phyloP scores from a whole-genome alignment of 441 rosid genomes.

The Erodium texanum region DNA sequence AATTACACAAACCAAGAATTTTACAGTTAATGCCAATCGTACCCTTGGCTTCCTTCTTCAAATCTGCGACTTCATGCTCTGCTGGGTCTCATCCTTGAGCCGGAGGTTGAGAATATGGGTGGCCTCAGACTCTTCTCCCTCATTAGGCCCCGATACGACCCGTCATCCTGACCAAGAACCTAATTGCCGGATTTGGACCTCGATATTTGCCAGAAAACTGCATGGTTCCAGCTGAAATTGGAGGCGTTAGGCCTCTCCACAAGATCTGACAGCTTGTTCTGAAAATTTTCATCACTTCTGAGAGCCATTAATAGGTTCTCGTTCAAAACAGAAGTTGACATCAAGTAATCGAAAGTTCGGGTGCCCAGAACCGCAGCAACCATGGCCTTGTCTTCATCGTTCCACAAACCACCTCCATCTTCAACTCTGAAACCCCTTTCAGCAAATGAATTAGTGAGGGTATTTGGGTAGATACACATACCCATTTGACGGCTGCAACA shows the following conservation, averaged over 20 bases:
- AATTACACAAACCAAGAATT: too few species aligned
- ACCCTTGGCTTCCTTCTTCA: too few species aligned
- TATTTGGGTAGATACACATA: too few species aligned
- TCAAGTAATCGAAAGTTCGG: too few species aligned
- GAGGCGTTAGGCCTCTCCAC: conserved; percentile 66
- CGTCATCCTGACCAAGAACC: conserved; percentile 37
- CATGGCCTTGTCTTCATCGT: too few species aligned
- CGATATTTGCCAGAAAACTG: conserved; percentile 43
- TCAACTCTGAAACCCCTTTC: too few species aligned
- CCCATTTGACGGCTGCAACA: too few species aligned
- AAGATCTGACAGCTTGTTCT: conserved; percentile 76
- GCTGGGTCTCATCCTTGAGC: conserved; percentile 13
- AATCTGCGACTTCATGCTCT: conserved; percentile 38
- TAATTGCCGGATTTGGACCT: conserved; percentile 42
- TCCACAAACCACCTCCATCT: too few species aligned
- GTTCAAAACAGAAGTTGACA: conserved; percentile 54
- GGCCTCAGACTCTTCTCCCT: conserved; percentile 19
- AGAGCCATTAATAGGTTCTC: conserved; percentile 50
- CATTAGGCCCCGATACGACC: conserved; percentile 33
- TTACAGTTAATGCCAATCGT: too few species aligned
- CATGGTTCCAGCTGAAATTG: conserved; percentile 53
- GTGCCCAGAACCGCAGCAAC: too few species aligned
- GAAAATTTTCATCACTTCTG: conserved; percentile 59
- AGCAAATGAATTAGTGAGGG: too few species aligned
- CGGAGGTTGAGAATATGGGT: conserved; percentile 21